These are phyloP conservation scores for Fraxinus americana DNA, from an alignment of 257 asterid species.

Conservation along the genomic window DNA sequence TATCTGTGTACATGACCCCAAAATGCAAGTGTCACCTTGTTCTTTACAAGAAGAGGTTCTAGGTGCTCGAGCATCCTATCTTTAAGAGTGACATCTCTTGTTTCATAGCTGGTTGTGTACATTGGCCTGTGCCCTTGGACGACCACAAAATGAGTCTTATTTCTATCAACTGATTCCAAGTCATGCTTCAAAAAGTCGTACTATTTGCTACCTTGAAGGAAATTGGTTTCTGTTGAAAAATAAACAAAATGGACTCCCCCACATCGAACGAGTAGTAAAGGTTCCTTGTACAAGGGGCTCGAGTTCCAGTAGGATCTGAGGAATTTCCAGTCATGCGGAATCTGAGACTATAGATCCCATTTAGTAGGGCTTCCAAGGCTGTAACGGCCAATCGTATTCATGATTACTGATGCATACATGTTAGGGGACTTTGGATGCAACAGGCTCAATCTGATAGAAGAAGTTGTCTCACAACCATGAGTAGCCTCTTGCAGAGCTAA, in stretches of 20 bases:
- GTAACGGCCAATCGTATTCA: slow-evolving; percentile 60
- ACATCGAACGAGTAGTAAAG: slow-evolving; percentile 48
- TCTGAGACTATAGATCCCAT: slow-evolving; percentile 40
- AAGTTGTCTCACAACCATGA: slow-evolving; percentile 66
- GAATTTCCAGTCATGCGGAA: slow-evolving; percentile 61
- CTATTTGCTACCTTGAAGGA: slow-evolving; percentile 47
- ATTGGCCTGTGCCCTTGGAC: slow-evolving; percentile 63
- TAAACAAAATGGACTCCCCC: slow-evolving; percentile 55
- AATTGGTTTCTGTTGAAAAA: slow-evolving; percentile 54
- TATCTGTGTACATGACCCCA: slow-evolving; percentile 64
- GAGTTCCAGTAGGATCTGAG: slow-evolving; percentile 51
- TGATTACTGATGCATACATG: slow-evolving; percentile 63
- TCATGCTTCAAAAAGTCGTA: slow-evolving; percentile 55
- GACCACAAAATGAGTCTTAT: slow-evolving; percentile 54
- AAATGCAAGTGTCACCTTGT: slow-evolving; percentile 50
- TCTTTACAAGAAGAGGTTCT: slow-evolving; percentile 55
- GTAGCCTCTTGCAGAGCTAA: slow-evolving; percentile 66
- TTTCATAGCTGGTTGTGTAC: slow-evolving; percentile 51
- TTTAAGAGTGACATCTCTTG: slow-evolving; percentile 37
- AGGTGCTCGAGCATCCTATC: slow-evolving; percentile 41
- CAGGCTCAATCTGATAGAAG: slow-evolving; percentile 48
- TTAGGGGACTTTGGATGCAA: slow-evolving; percentile 57
- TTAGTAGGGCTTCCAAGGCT: slow-evolving; percentile 57
- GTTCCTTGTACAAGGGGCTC: slow-evolving; percentile 46
- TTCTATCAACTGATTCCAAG: slow-evolving; percentile 52